Evolutionary conservation across 192 early-diverging fungal genomes (phyloP).

Genomic region (Thamnidium elegans): DNA sequence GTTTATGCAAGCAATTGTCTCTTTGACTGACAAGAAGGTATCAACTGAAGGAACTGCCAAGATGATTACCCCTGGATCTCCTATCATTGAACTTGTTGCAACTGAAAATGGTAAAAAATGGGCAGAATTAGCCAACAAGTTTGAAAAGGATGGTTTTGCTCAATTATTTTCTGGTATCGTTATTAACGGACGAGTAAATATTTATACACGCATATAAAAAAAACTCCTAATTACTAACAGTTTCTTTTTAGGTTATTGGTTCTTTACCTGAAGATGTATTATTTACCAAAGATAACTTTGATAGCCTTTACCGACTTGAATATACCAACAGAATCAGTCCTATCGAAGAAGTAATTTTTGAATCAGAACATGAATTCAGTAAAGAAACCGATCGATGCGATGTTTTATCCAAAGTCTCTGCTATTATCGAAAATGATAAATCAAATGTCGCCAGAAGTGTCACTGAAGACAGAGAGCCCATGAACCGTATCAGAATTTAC

Average conservation of each 20-base stretch:
- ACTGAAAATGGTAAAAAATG: slow-evolving; percentile 17
- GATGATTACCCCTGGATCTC: slow-evolving; percentile 22
- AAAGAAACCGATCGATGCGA: neutral
- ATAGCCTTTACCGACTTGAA: slow-evolving; percentile 60
- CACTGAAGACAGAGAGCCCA: neutral
- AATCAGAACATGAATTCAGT: slow-evolving; percentile 1
- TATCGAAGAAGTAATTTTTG: slow-evolving; percentile 18
- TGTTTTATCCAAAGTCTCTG: neutral
- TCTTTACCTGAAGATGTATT: slow-evolving; percentile 37
- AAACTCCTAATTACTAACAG: neutral
- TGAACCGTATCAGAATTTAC: slow-evolving; percentile 19
- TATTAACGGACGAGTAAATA: slow-evolving; percentile 63
- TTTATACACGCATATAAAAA: neutral
- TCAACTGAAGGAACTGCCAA: neutral
- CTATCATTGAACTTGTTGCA: slow-evolving; percentile 26
- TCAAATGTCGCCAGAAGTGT: neutral
- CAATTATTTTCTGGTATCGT: slow-evolving; percentile 36
- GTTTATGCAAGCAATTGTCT: neutral
- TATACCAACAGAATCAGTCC: slow-evolving; percentile 44
- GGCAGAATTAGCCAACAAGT: slow-evolving; percentile 1
- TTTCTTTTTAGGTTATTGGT: slow-evolving; percentile 43
- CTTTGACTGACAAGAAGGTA: slow-evolving; percentile 1
- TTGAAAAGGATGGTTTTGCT: slow-evolving; percentile 25
- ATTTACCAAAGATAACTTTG: slow-evolving; percentile 58
- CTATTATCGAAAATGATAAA: slow-evolving; percentile 5